phyloP scores from a whole-genome alignment of 192 early-diverging fungal genomes.

The Linnemannia schmuckeri region DNA sequence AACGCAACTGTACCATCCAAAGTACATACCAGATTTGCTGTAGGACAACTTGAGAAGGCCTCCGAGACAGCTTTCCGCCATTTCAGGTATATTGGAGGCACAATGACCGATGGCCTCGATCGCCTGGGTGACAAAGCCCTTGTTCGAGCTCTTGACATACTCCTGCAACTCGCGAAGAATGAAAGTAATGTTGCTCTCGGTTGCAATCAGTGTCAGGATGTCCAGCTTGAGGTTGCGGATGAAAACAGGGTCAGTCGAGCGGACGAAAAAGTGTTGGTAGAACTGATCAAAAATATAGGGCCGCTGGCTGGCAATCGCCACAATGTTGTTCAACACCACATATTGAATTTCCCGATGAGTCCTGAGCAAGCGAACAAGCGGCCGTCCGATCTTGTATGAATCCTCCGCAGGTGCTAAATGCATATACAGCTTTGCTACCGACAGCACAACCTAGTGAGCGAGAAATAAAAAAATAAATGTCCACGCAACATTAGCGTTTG shows the following conservation, averaged over 20 bases:
- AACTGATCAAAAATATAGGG: conserved; percentile 81
- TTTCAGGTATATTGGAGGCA: conserved; percentile 68
- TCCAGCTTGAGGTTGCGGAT: conserved; percentile 88
- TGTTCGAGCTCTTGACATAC: conserved; percentile 77
- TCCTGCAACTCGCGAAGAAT: conserved; percentile 82
- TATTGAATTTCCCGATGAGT: conserved; percentile 83
- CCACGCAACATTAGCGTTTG: no score
- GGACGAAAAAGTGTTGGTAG: conserved; percentile 85
- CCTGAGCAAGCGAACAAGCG: conserved; percentile 83
- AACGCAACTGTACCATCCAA: conserved; percentile 6
- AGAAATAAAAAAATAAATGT: neutral
- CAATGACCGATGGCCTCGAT: conserved; percentile 75
- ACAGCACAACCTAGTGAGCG: conserved; percentile 70
- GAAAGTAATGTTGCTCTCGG: conserved; percentile 73
- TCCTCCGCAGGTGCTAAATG: conserved; percentile 73
- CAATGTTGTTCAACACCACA: conserved; percentile 82
- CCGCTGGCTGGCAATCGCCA: conserved; percentile 75
- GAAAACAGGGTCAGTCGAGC: conserved; percentile 81
- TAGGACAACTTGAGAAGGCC: conserved; percentile 69
- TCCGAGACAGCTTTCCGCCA: conserved; percentile 65
- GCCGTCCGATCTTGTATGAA: conserved; percentile 70
- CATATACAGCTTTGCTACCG: conserved; percentile 75
- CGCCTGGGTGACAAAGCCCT: conserved; percentile 73
- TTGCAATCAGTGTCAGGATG: conserved; percentile 79
- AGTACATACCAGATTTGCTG: conserved; percentile 69